A percentile compares a stretch with the other conserved stretches of the same genome.
phyloP scores from a whole-genome alignment of 805 yeast species.

The Zygosaccharomyces kombuchaensis region DNA sequence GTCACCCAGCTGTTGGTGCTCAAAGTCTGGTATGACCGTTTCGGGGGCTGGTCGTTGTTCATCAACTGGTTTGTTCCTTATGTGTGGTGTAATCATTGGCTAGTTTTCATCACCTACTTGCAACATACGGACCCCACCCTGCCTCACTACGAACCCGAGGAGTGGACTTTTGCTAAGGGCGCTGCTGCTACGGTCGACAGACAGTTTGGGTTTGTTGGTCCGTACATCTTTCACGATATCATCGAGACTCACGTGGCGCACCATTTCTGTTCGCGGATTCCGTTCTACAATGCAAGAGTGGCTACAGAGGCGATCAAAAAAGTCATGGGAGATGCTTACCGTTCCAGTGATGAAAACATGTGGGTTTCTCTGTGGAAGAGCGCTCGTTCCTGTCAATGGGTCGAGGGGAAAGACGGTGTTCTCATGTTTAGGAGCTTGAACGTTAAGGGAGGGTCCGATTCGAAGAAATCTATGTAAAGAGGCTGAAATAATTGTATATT shows the following conservation, averaged over 20 bases:
- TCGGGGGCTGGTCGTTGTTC: slow-evolving; percentile 58
- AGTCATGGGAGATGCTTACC: slow-evolving; percentile 82
- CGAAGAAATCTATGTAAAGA: background rate
- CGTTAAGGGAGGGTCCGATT: background rate
- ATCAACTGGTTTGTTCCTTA: slow-evolving; percentile 76
- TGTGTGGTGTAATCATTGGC: slow-evolving; percentile 82
- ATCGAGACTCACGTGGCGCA: slow-evolving; percentile 88
- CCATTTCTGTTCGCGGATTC: slow-evolving; percentile 78
- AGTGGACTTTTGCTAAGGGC: slow-evolving; percentile 86
- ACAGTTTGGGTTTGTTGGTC: slow-evolving; percentile 75
- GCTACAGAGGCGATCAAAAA: slow-evolving; percentile 74
- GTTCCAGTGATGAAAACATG: slow-evolving; percentile 65
- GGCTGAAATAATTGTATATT: no score
- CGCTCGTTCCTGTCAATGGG: slow-evolving; percentile 65
- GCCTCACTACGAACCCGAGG: slow-evolving; percentile 72
- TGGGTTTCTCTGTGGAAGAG: slow-evolving; percentile 60
- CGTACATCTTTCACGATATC: slow-evolving; percentile 77
- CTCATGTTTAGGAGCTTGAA: slow-evolving; percentile 65
- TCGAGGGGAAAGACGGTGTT: slow-evolving; percentile 63
- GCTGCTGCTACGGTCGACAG: slow-evolving; percentile 88
- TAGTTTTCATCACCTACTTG: slow-evolving; percentile 77
- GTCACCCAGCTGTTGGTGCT: slow-evolving; percentile 47
- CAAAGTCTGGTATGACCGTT: slow-evolving; percentile 55
- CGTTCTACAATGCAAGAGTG: slow-evolving; percentile 81
- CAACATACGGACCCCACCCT: slow-evolving; percentile 77